Percentiles rank a stretch among this genome's conserved stretches.
phyloP scores from a whole-genome alignment of 495 filamentous ascomycete species.

The Aspergillus panamensis region DNA sequence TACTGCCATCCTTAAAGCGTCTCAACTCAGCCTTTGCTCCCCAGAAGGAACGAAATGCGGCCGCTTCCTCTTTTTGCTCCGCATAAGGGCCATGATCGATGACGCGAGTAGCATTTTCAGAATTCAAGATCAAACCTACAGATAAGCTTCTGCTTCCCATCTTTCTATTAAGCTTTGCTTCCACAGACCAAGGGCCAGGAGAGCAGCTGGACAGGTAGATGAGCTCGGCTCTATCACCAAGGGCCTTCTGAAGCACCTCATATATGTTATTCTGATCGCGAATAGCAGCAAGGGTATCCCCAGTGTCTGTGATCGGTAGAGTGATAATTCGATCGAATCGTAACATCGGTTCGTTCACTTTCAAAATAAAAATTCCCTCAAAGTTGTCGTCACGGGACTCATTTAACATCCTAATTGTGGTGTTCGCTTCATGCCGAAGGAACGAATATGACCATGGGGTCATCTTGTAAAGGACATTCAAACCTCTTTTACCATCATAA shows the following conservation, averaged over 20 bases:
- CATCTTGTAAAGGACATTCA: constrained; percentile 93
- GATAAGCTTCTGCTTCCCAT: constrained; percentile 37
- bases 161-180: constrained; percentile 24
- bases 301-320: constrained; percentile 29
- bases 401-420: constrained; percentile 67
- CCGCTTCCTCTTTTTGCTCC: constrained; percentile 59
- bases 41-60: constrained; percentile 49
- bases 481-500: constrained; percentile 62
- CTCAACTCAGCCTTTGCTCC: constrained; percentile 53
- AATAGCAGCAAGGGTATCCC: constrained; percentile 31
- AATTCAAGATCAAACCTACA: constrained; percentile 68
- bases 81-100: constrained; percentile 85
- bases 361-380: constrained; percentile 73
- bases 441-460: constrained; percentile 73
- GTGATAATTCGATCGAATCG: constrained; percentile 64
- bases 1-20: constrained; percentile 54
- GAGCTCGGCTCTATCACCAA: constrained; percentile 68
- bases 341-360: constrained; percentile 60
- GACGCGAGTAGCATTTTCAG: constrained; percentile 62
- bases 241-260: constrained; percentile 58
- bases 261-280: constrained; percentile 46
- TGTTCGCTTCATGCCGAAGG: constrained; percentile 66
- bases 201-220: constrained; percentile 54
- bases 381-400: constrained; percentile 77
- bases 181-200: constrained; percentile 36